These are phyloP conservation scores for Danielozyma ontarioensis DNA, from an alignment of 805 yeast genomes.

Conservation along the genomic window DNA sequence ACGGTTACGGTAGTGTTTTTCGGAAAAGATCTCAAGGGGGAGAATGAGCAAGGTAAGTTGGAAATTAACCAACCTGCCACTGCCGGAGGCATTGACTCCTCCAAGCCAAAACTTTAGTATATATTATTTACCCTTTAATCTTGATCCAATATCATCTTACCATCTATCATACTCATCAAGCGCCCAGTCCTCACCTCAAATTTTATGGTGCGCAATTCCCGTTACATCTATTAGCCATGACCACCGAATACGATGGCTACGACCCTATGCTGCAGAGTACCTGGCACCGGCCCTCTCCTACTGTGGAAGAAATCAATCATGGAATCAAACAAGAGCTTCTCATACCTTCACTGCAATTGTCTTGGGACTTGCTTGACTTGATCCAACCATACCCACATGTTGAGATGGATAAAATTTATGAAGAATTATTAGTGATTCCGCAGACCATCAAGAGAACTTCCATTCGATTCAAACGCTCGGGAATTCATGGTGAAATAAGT, in stretches of 20 bases:
- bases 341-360: constrained; percentile 56
- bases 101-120: constrained; percentile 43
- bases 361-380: constrained; percentile 67
- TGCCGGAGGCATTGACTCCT: constrained; percentile 45
- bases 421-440: constrained; percentile 54
- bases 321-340: constrained; percentile 39
- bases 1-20: constrained; percentile 95
- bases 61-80: constrained; percentile 57
- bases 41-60: constrained; percentile 42
- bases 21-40: constrained; percentile 50
- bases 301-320: constrained; percentile 5
- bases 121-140: too few relatives aligned
- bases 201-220: neutral
- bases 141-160: too few relatives aligned
- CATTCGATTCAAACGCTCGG: constrained; percentile 64
- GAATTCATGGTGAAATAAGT: constrained; percentile 66
- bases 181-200: neutral
- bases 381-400: constrained; percentile 55
- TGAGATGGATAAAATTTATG: constrained; percentile 31
- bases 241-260: neutral
- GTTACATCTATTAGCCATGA: neutral
- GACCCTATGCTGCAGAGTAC: neutral
- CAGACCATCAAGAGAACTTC: constrained; percentile 56
- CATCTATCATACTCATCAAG: too few relatives aligned
- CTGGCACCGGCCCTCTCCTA: neutral